A percentile compares a stretch with the other conserved stretches of the same genome.
Evolutionary conservation across 2,329 filamentous ascomycete species (phyloP).

Genomic region (Alternaria incomplexa): DNA sequence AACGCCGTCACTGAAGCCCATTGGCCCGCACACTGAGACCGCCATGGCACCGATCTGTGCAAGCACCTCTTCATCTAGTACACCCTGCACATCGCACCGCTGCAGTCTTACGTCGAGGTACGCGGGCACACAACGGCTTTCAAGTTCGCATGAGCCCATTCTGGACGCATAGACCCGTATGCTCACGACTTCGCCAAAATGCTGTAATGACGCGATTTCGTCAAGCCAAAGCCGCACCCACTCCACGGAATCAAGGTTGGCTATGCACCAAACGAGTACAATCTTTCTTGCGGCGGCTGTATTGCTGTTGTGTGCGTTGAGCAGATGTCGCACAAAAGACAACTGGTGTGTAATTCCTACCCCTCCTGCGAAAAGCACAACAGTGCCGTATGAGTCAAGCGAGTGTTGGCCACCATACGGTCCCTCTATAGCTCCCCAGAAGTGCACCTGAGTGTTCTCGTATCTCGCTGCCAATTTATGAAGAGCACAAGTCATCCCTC

Average conservation of each 20-base stretch:
- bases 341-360: constrained; percentile 94
- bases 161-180: constrained; percentile 89
- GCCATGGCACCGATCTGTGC: constrained; percentile 84
- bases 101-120: constrained; percentile 84
- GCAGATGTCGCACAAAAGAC: constrained; percentile 74
- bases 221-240: constrained; percentile 91
- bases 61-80: constrained; percentile 77
- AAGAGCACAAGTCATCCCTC: constrained; percentile 80
- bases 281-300: constrained; percentile 78
- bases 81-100: constrained; percentile 75
- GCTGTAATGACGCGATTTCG: constrained; percentile 75
- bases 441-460: constrained; percentile 57
- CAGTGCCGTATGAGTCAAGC: constrained; percentile 87
- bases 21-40: constrained; percentile 78
- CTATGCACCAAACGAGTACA: constrained; percentile 86
- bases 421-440: constrained; percentile 80
- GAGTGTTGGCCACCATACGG: constrained; percentile 77
- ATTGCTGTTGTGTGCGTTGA: constrained; percentile 61
- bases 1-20: constrained; percentile 74
- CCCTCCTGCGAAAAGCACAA: constrained; percentile 84
- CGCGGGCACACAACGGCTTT: constrained; percentile 58
- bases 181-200: constrained; percentile 78
- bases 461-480: constrained; percentile 67
- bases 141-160: constrained; percentile 72
- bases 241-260: constrained; percentile 80